Conservation (phyloP, 1,284 basidiomycete species). For the Dichomitus squalens region DNA sequence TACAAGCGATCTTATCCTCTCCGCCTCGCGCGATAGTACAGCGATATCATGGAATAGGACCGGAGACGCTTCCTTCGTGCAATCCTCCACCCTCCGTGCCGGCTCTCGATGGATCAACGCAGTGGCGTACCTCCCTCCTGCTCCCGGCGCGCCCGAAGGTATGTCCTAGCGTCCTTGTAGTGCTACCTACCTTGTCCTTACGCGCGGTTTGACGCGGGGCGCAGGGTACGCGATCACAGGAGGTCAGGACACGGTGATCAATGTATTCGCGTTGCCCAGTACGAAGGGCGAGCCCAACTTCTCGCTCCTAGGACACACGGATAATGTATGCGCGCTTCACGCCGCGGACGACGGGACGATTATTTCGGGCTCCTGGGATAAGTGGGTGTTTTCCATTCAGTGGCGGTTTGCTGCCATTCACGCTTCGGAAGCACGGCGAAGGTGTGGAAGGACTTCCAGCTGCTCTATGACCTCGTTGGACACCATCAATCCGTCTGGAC, state of each 20-base stretch:
- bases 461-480: constrained; percentile 78
- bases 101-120: constrained; percentile 83
- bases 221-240: constrained; percentile 84
- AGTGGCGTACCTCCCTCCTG: constrained; percentile 74
- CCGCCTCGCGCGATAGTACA: constrained; percentile 88
- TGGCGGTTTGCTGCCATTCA: constrained; percentile 4
- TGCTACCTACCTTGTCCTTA: constrained; percentile 1
- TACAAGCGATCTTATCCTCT: constrained; percentile 74
- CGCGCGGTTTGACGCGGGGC: constrained; percentile 15
- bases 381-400: constrained; percentile 49
- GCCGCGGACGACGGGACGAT: constrained; percentile 70
- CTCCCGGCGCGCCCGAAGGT: constrained; percentile 71
- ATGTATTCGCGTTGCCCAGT: constrained; percentile 68
- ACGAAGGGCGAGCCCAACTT: constrained; percentile 71
- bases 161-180: constrained; percentile 23
- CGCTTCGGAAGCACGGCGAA: constrained; percentile 75
- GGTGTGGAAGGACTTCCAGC: constrained; percentile 87
- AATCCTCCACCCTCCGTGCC: constrained; percentile 59
- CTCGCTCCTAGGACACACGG: constrained; percentile 85
- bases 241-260: constrained; percentile 84
- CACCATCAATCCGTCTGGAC: constrained; percentile 96
- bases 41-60: constrained; percentile 82
- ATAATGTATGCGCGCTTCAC: constrained; percentile 90
- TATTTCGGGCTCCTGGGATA: constrained; percentile 98
- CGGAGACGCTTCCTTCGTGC: constrained; percentile 52